Evolutionary conservation across 768 basidiomycete genomes (phyloP).

Genomic region (Rubroboletus satanas): DNA sequence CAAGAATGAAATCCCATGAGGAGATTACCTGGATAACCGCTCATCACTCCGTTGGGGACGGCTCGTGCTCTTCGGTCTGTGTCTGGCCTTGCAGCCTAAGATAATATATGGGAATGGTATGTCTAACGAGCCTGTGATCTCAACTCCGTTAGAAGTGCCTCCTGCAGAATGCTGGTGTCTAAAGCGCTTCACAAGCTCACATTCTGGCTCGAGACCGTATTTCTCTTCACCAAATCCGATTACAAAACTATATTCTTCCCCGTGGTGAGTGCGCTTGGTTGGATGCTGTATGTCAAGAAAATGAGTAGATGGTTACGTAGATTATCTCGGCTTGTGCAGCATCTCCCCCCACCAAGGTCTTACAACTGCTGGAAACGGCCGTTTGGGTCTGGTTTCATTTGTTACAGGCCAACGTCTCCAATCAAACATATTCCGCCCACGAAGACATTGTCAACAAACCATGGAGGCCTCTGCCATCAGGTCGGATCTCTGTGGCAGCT

Average conservation of each 20-base stretch:
- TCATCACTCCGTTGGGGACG: neutral
- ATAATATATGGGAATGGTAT: neutral
- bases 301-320: neutral
- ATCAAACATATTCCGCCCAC: constrained; percentile 24
- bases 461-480: constrained; percentile 37
- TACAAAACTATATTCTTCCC: constrained; percentile 35
- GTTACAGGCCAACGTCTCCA: constrained; percentile 33
- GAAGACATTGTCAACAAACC: constrained; percentile 36
- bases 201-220: constrained; percentile 26
- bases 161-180: neutral
- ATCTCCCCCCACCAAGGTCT: neutral
- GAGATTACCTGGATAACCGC: neutral
- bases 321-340: constrained; percentile 7
- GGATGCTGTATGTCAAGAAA: neutral
- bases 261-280: constrained; percentile 21
- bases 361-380: constrained; percentile 1
- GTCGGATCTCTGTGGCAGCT: constrained; percentile 24
- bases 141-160: neutral
- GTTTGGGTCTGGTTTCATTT: constrained; percentile 34
- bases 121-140: neutral
- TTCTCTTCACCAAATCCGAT: constrained; percentile 36
- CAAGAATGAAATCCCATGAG: too few relatives aligned
- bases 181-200: neutral
- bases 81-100: neutral
- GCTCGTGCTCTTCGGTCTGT: neutral